These are phyloP conservation scores for Raffaelea arxii DNA, from an alignment of 2,329 filamentous ascomycete genomes.

Conservation along the genomic window DNA sequence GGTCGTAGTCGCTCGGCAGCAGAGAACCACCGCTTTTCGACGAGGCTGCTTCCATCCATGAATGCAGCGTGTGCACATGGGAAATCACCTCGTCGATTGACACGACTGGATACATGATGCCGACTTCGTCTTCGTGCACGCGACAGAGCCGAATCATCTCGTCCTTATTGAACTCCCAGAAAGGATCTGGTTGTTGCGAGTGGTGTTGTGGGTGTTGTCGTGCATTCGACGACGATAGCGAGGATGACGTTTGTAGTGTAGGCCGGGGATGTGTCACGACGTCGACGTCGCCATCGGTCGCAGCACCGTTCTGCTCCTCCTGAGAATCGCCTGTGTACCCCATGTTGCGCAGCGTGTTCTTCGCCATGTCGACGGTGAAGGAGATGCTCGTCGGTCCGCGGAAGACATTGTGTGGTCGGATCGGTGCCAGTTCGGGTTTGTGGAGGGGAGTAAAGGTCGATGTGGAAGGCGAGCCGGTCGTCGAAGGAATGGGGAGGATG, in stretches of 20 bases:
- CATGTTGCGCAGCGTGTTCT: conserved; percentile 80
- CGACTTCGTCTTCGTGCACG: conserved; percentile 82
- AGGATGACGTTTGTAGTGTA: conserved; percentile 31
- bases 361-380: conserved; percentile 80
- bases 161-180: conserved; percentile 68
- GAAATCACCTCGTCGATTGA: conserved; percentile 61
- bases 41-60: conserved; percentile 43
- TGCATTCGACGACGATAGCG: conserved; percentile 15
- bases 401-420: conserved; percentile 53
- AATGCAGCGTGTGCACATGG: conserved; percentile 60
- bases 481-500: conserved; percentile 24
- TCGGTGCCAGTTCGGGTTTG: conserved; percentile 35
- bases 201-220: conserved; percentile 25
- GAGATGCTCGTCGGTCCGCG: conserved; percentile 69
- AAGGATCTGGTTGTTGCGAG: conserved; percentile 49
- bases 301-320: conserved; percentile 45
- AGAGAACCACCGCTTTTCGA: conserved; percentile 19
- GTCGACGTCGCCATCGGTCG: conserved; percentile 21
- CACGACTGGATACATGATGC: conserved; percentile 83
- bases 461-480: conserved; percentile 29
- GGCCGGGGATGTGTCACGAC: too few relatives aligned
- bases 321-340: conserved; percentile 59
- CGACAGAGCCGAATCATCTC: conserved; percentile 72
- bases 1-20: conserved; percentile 22
- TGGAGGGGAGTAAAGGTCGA: conserved; percentile 32